Evolutionary conservation across 164 flowering plant genomes (phyloP), one percentile per base, ranked within the genome.

Genomic region (Nelumbo lutea): DNA sequence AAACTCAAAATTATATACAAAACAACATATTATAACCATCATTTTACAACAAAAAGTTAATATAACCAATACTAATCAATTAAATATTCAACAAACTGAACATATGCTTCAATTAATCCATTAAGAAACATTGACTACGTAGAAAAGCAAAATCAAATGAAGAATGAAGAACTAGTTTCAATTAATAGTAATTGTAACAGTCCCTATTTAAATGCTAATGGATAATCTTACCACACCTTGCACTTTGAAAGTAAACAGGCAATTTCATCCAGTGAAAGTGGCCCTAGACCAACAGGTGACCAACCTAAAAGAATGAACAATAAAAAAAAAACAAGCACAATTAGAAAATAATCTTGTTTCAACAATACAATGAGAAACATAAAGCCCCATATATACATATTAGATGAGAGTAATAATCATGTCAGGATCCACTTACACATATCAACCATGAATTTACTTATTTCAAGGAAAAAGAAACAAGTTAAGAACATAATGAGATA

Each of bases 231-330:
- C 40, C 65, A 70, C 77, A 93, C 98, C 94, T 90, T 84, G 82
- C 85, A 81, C 42, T 76, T 79, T 67, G 75, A 72, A 64, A 93
- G 87, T 66, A 85, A 68, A 55, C 82, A 72, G 11, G 78, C 76
- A 67, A 93, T 83, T 65, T 86, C 88, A 42, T 80, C 76, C 76
- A 88, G 41, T 44, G 93, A 78, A 13, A 48, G 53, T 68, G 96
- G 93, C 68, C 96, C 97, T 76, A 90, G 78, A 77, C 84, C 97
- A 80, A 88, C 75, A 65, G 97, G 98, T 65, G 63, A 48, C 97
- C 90, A 90, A 78, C 87, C 98, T 93, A 68, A 67, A 75, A 76
- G 65, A 43, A 45, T 43, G 27, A 64, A 59, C 8, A 46, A 38
- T 62, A 6, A 14, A 10, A 67, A 41, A n/a, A 63, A 40, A 65